Evolutionary conservation across 768 basidiomycete genomes (phyloP), one percentile per base, ranked within the genome.

Genomic region (Neoboletus magnificus): DNA sequence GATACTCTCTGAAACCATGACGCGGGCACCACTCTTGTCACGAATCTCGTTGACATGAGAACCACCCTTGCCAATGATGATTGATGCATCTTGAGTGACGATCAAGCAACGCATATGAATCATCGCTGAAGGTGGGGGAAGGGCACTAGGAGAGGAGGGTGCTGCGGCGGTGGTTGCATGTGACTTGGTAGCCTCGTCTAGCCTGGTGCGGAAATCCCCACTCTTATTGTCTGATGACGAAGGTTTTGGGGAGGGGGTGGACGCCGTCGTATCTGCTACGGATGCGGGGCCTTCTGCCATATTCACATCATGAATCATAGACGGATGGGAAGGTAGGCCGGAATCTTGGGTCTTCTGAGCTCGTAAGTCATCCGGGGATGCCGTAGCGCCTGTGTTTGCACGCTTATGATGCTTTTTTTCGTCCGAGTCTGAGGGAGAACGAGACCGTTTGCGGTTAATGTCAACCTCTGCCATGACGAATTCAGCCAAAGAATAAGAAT

Each of bases 61-160:
- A 60, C 96, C 96, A 48, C 79, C 90, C 74, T 93, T 93, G 36
- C 97, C 97, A 62, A 99, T 99, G 77, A 98, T 98, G 75, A 99
- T 96, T 52, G 93, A 95, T 13, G 97, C 97, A 74, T 99, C 97
- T 75, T 98, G 95, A 11, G 97, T 98, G 64, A 99, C 97, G 69
- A 99, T 99, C 66, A 99, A 79, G 71, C 93, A 95, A 44, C 96
- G 86, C 93, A 99, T 96, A 67, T 95, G 90, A 64, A 99, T 99
- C 74, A 85, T 85, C 32, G 89, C 87, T 18, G 90, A 84, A 25
- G 89, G 88, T 12, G 85, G 75, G 3, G 82, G 70, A 11, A 76
- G 62, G 7, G 75, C 63, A 2, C 77, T 65, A 12, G 77, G 78
- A 30, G 80, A 78, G 13, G 83, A 81, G n/a, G 82, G 73, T 18